Evolutionary conservation across 306 rosid genomes (phyloP), one percentile per base, ranked within the genome.

Genomic region (Betula pendula): DNA sequence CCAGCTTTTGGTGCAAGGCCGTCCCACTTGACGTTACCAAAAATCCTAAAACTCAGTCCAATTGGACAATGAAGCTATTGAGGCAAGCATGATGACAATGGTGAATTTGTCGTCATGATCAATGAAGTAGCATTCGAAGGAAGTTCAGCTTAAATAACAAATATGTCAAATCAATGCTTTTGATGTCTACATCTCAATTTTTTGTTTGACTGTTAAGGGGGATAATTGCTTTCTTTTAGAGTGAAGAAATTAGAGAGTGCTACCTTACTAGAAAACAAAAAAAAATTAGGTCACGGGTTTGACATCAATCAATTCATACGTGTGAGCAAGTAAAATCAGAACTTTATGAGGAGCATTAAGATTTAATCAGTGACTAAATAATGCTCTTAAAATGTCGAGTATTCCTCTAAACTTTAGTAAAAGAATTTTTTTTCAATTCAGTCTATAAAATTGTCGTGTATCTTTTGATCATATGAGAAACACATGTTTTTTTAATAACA

Each of bases 11-110:
- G 67, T 8, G 27, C n/a, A 27, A 59, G 40, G 42, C 11, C 29
- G n/a, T 59, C 40, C 27, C 45, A 35, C 25, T 65, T 65, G 70
- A 19, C 22, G 25, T 65, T n/a, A 35, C n/a, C n/a, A 31, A 31
- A 44, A 65, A n/a, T 65, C 12, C 33, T 77, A 72, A 55, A 80
- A 77, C 48, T 42, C 81, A 75, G 75, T 31, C 42, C 42, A 15
- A 62, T 62, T 35, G 40, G 59, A 50, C 40, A 48, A 14, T 4
- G n/a, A 48, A 45, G 15, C 9, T 25, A 9, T 55, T 49, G 14
- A 27, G 29, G 27, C 56, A 20, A 62, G 68, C 43, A 31, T 62
- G 14, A 31, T 63, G 16, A n/a, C 13, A 20, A 33, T 72, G 35
- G 27, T 40, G 63, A 50, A 50, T 19, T 35, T 31, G 35, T 12